phyloP scores from a whole-genome alignment of 2,329 filamentous ascomycete species.

The Cercospora citrullina region DNA sequence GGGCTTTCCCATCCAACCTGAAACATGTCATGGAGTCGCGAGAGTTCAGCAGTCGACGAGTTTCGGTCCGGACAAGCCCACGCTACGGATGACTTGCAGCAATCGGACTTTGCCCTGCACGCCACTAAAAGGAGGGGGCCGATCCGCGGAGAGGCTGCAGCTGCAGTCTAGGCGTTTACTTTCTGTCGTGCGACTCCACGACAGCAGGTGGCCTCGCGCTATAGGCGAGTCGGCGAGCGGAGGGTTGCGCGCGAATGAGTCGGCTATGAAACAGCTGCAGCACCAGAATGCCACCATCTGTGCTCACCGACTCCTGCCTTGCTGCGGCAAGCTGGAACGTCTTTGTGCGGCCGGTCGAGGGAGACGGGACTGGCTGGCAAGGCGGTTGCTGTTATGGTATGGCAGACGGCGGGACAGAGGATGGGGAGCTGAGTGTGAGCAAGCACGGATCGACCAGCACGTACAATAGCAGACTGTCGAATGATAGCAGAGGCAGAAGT shows the following conservation, averaged over 20 bases:
- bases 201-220: background rate
- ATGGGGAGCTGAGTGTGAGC: background rate
- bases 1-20: conserved; percentile 8
- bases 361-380: background rate
- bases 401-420: background rate
- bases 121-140: conserved; percentile 8
- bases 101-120: conserved; percentile 16
- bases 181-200: conserved; percentile 12
- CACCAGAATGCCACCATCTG: conserved; percentile 4
- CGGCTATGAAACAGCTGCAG: conserved; percentile 20
- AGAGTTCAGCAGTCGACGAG: conserved; percentile 5
- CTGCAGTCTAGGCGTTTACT: conserved; percentile 4
- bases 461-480: background rate
- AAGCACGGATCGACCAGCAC: background rate
- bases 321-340: conserved; percentile 1
- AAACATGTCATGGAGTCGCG: conserved; percentile 8
- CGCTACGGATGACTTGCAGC: conserved; percentile 21
- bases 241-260: conserved; percentile 20
- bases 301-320: conserved; percentile 13
- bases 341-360: background rate
- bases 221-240: conserved; percentile 13
- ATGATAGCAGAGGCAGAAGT: background rate
- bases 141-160: conserved; percentile 5
- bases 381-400: background rate
- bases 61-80: conserved; percentile 8